A percentile compares a stretch with the other conserved stretches of the same genome.
Conservation (phyloP, 352 stramenopile genomes). For the Pythium oligandrum region DNA sequence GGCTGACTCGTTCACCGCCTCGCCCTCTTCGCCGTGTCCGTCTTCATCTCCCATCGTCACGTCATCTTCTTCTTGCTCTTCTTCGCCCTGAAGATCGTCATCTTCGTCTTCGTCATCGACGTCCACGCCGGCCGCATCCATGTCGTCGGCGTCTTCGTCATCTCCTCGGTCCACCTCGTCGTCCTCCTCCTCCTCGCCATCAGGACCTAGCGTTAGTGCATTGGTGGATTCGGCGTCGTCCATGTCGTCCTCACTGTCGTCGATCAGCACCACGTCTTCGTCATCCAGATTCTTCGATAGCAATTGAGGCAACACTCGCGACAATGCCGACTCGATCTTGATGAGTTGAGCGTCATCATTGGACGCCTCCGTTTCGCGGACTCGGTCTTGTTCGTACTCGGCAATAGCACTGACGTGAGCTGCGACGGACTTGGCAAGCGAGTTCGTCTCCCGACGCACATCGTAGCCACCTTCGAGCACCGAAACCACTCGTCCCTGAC, state of each 20-base stretch:
- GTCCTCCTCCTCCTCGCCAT: conserved; percentile 18
- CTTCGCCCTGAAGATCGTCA: conserved; percentile 4
- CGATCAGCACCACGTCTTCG: conserved; percentile 47
- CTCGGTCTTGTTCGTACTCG: conserved; percentile 41
- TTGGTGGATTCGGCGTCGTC: too few relatives aligned
- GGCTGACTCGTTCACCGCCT: conserved; percentile 8
- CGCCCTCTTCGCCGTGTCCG: conserved; percentile 34
- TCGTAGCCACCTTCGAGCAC: conserved; percentile 87
- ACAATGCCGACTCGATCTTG: conserved; percentile 11
- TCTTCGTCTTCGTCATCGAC: conserved; percentile 12
- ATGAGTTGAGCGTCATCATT: conserved; percentile 8
- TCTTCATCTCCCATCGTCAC: conserved; percentile 7
- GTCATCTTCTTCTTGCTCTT: background rate
- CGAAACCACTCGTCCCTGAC: conserved; percentile 74
- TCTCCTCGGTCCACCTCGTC: conserved; percentile 14
- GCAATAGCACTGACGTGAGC: conserved; percentile 75
- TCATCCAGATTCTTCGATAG: conserved; percentile 44
- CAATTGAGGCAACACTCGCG: conserved; percentile 41
- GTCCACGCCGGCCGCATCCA: conserved; percentile 16
- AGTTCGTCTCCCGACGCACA: conserved; percentile 75
- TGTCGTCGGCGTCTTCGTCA: conserved; percentile 26
- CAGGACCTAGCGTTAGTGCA: too few relatives aligned
- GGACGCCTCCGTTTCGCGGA: conserved; percentile 12
- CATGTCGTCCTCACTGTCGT: conserved; percentile 34
- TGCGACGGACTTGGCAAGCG: conserved; percentile 73